Conservation (phyloP, 495 filamentous ascomycete species). For the Neurospora sp. region DNA sequence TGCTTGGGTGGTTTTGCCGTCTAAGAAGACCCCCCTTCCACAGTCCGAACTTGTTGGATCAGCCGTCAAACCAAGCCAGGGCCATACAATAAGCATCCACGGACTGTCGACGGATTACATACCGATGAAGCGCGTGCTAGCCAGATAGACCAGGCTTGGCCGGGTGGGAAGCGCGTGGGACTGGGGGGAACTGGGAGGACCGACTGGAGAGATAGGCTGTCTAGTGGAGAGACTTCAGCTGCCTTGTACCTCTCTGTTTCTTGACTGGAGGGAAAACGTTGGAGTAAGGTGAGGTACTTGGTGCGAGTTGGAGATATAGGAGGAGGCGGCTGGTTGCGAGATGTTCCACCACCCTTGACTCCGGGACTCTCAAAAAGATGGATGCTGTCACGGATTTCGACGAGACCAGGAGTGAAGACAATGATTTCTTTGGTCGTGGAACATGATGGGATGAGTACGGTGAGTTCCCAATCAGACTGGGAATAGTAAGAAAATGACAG, state of each 20-base stretch:
- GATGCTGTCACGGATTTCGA: neutral
- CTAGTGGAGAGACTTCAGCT: neutral
- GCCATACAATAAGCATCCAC: neutral
- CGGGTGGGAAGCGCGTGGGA: conserved; percentile 3
- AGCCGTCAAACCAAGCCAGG: neutral
- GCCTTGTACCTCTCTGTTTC: neutral
- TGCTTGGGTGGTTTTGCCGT: neutral
- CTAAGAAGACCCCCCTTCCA: neutral
- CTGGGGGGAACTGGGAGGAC: neutral
- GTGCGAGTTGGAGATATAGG: neutral
- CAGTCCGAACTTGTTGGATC: neutral
- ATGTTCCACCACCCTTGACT: conserved; percentile 5
- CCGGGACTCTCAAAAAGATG: neutral
- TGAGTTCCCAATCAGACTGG: neutral
- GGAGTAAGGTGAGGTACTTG: neutral
- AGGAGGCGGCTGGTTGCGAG: neutral
- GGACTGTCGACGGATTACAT: neutral
- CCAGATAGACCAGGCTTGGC: neutral
- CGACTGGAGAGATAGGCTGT: neutral
- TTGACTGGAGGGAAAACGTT: conserved; percentile 6
- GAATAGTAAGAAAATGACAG: neutral
- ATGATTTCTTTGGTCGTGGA: neutral
- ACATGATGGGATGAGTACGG: neutral
- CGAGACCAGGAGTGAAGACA: neutral
- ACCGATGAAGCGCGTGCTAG: neutral